Evolutionary conservation across 768 basidiomycete species (phyloP).

Genomic region (Sporobolomyces pararoseus): DNA sequence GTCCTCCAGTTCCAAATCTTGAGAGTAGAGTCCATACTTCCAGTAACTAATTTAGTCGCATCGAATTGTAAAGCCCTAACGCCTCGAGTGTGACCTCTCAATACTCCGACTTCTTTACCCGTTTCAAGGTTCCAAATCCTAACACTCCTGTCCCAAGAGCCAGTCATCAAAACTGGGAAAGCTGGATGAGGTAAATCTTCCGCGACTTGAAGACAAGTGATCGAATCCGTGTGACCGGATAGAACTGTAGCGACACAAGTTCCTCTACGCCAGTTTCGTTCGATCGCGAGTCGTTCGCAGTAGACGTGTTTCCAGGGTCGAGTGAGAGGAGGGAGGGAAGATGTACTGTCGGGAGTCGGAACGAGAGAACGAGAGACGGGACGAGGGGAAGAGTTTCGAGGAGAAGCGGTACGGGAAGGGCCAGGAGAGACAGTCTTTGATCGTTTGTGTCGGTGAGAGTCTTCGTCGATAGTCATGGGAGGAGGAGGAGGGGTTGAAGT

Average conservation of each 20-base stretch:
- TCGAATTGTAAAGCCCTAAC: conserved; percentile 92
- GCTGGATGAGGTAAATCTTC: conserved; percentile 75
- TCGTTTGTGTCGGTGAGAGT: conserved; percentile 40
- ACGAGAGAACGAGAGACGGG: background rate
- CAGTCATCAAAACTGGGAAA: conserved; percentile 93
- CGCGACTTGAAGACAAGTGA: conserved; percentile 94
- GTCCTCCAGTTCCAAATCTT: conserved; percentile 95
- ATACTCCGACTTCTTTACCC: conserved; percentile 72
- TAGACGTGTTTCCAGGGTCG: conserved; percentile 99
- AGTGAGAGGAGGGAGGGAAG: conserved; percentile 52
- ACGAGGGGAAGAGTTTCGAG: conserved; percentile 32
- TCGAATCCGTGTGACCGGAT: conserved; percentile 88
- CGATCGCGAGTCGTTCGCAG: conserved; percentile 90
- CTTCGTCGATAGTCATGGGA: conserved; percentile 23
- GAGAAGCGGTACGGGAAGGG: conserved; percentile 47
- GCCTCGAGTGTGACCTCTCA: conserved; percentile 87
- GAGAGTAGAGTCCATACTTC: conserved; percentile 90
- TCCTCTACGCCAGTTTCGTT: conserved; percentile 95
- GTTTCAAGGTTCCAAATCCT: conserved; percentile 97
- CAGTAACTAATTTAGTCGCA: conserved; percentile 89
- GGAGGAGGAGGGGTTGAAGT: conserved; percentile 9
- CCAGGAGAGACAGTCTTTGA: conserved; percentile 40
- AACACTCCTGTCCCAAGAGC: conserved; percentile 90
- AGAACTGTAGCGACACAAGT: conserved; percentile 78
- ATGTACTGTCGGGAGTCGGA: background rate